Base-by-base conservation (phyloP, 331 rosid species). In the Telfairia occidentalis region DNA sequence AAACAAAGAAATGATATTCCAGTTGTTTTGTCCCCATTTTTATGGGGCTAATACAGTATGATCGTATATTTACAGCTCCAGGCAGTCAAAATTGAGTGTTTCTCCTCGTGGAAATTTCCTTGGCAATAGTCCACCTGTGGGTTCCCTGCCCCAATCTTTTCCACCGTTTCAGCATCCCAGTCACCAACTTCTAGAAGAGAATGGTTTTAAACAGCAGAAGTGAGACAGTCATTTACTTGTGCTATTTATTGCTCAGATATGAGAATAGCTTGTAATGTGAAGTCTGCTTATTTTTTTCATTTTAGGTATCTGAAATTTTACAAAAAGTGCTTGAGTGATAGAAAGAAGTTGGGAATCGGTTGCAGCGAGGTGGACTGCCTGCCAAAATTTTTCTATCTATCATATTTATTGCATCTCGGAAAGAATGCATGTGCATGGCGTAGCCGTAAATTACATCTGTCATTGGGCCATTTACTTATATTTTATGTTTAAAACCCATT, bases 81-180 rank as follows among this genome's bases (percentile, higher is more conserved):
- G 89, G 82, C 83, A 89, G 48, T 94, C 96, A 46, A 95, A 82
- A 77, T 79, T 92, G 87, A 88, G 96, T 79, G 78, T 86, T 81
- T 95, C 99, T 58, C 99, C 97, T 13, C 96, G 80, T 85, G 96
- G 97, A 40, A 67, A 80, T 61, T 83, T 85, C 76, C 75, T 88
- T 29, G 92, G 89, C 34, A 83, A 84, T 76, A 94, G 99, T 86
- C 96, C 99, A 43, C 96, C 97, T 0, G 96, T 95, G 71, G 99
- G 97, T 81, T 95, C 99, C 55, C 64, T 89, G 86, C 99, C 99
- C 13, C 92, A 95, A 78, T 86, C 99, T 35, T 86, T 92, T 85
- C 99, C 97, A 29, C 90, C 88, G 4, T 92, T 95, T 84, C 97
- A 95, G 96, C 99, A 95, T 83, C 97, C 99, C 57, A 95, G 99